Evolutionary conservation across 1,139 yeast species (phyloP), one percentile per base, ranked within the genome.

Genomic region (Yamadazyma membranifaciens): DNA sequence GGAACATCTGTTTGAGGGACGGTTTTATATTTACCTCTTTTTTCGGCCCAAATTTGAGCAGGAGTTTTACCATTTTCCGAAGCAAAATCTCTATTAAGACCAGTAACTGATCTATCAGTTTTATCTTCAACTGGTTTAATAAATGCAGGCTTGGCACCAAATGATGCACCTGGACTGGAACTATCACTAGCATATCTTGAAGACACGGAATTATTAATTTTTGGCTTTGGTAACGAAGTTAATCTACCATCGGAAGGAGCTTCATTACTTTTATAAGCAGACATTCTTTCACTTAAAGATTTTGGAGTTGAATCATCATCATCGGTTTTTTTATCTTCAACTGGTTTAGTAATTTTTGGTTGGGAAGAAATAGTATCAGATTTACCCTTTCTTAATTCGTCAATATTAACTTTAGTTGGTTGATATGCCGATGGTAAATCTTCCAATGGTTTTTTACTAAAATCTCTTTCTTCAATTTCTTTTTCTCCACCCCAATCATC

Each of bases 11-110:
- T 57, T 20, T 54, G 50, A 17, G 65, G 50, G 35, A 73, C 80
- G 31, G 70, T 69, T 52, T 70, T 75, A 53, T 68, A 78, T 52
- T 79, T 75, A 38, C 87, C 92, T 60, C 83, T 83, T 70, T 82
- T 87, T 61, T 87, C 96, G 15, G 97, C 97, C 97, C 97, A 89
- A 30, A 87, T 58, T 63, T 89, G 97, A 29, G 96, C 96, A 25
- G 98, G 97, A 3, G 96, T 86, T 65, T 87, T 87, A 45, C 96
- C 96, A 44, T 76, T 79, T 49, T 77, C 78, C 38, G 87, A 70
- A 45, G 80, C 95, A 60, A 80, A 85, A 58, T 83, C 77, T 62
- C 83, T 78, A 41, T 82, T 77, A 20, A 20, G 24, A 30, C 91
- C 95, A 37, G 86, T 82, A 32, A 76, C 74, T 7, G 79, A 66